These are phyloP conservation scores for Hanseniaspora clermontiae DNA, from an alignment of 805 yeast genomes.

Conservation along the genomic window DNA sequence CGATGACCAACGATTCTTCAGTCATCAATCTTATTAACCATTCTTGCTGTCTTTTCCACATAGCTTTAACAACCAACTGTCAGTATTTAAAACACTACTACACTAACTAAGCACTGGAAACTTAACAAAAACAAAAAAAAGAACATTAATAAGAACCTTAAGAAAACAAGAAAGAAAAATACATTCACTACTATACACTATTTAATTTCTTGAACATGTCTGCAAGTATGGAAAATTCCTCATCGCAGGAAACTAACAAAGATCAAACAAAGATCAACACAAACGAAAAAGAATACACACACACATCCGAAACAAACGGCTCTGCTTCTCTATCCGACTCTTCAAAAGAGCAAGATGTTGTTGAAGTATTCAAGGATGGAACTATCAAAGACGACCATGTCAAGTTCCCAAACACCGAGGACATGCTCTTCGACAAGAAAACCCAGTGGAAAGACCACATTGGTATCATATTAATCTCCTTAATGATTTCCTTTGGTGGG, in stretches of 20 bases:
- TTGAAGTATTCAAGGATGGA: background rate
- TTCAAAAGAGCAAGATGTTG: background rate
- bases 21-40: too few species aligned
- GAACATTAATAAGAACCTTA: background rate
- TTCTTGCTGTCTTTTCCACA: too few species aligned
- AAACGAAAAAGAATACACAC: background rate
- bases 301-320: background rate
- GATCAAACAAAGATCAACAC: background rate
- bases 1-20: too few species aligned
- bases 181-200: background rate
- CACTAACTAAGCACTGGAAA: too few species aligned
- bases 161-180: background rate
- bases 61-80: too few species aligned
- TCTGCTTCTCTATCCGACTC: background rate
- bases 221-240: background rate
- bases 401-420: background rate
- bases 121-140: too few species aligned
- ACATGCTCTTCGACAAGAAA: background rate
- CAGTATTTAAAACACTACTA: too few species aligned
- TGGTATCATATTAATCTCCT: conserved; percentile 24
- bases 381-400: background rate
- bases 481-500: conserved; percentile 25
- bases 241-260: background rate
- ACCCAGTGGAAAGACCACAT: conserved; percentile 29
- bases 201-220: background rate